Evolutionary conservation across 2,329 filamentous ascomycete genomes (phyloP).

Genomic region (Plenodomus tracheiphilus): DNA sequence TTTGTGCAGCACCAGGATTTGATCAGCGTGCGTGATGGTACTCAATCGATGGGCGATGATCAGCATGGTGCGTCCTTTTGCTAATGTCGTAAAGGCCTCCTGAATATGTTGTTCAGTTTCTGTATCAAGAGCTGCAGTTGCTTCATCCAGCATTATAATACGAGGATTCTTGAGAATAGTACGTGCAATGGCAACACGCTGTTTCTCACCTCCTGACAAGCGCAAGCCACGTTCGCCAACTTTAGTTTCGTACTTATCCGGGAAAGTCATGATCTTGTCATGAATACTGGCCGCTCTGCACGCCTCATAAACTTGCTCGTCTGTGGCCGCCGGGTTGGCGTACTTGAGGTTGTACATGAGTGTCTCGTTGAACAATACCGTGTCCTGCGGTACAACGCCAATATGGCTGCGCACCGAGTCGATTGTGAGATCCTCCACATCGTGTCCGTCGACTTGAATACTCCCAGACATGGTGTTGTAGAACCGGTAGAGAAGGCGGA

Average conservation of each 20-base stretch:
- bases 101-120: constrained; percentile 95
- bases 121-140: constrained; percentile 86
- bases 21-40: constrained; percentile 59
- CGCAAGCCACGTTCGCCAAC: constrained; percentile 88
- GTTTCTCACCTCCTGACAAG: constrained; percentile 88
- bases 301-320: constrained; percentile 79
- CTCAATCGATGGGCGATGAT: constrained; percentile 80
- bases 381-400: constrained; percentile 96
- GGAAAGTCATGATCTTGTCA: constrained; percentile 86
- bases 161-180: constrained; percentile 90
- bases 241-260: constrained; percentile 84
- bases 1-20: constrained; percentile 59
- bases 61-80: constrained; percentile 84
- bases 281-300: constrained; percentile 89
- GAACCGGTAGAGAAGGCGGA: constrained; percentile 93
- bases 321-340: constrained; percentile 77
- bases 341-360: constrained; percentile 95
- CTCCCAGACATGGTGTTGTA: constrained; percentile 82
- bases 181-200: constrained; percentile 88
- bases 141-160: constrained; percentile 92
- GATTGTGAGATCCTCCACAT: constrained; percentile 86
- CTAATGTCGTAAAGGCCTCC: constrained; percentile 78
- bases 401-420: constrained; percentile 91
- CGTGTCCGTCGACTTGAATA: constrained; percentile 81
- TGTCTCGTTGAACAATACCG: constrained; percentile 90